phyloP scores from a whole-genome alignment of 2,329 filamentous ascomycete genomes.

The Fusarium gaditjirri region DNA sequence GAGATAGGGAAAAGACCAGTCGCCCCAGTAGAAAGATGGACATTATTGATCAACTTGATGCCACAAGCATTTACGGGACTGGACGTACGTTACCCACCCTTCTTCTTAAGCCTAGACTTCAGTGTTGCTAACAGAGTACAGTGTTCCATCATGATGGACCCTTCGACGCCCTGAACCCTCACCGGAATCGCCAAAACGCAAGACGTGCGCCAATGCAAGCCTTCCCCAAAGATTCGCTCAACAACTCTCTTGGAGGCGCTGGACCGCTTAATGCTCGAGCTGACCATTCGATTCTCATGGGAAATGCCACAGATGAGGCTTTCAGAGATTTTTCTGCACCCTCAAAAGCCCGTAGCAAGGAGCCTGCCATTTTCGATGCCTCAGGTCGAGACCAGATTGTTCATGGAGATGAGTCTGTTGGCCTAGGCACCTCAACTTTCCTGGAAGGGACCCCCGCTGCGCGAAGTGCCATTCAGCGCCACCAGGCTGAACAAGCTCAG shows the following conservation, averaged over 20 bases:
- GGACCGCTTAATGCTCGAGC: slow-evolving; percentile 85
- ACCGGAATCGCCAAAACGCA: slow-evolving; percentile 87
- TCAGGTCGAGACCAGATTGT: slow-evolving; percentile 74
- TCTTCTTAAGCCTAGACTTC: not conserved
- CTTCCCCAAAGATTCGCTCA: slow-evolving; percentile 90
- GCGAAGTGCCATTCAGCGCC: slow-evolving; percentile 78
- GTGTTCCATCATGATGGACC: slow-evolving; percentile 98
- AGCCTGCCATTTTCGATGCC: slow-evolving; percentile 73
- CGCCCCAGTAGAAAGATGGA: slow-evolving; percentile 71
- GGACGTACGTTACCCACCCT: slow-evolving; percentile 77
- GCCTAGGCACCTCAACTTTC: slow-evolving; percentile 94
- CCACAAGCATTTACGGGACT: slow-evolving; percentile 93
- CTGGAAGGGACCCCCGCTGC: slow-evolving; percentile 92
- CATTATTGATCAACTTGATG: slow-evolving; percentile 95
- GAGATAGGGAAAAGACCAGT: slow-evolving; percentile 62
- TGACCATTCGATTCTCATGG: slow-evolving; percentile 90
- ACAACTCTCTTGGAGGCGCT: slow-evolving; percentile 89
- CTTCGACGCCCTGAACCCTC: slow-evolving; percentile 95
- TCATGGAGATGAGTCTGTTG: slow-evolving; percentile 84
- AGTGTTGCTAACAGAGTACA: slow-evolving; percentile 51
- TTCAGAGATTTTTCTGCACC: slow-evolving; percentile 78
- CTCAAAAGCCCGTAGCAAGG: slow-evolving; percentile 50
- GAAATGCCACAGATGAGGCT: slow-evolving; percentile 80
- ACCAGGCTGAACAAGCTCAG: slow-evolving; percentile 74
- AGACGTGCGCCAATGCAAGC: slow-evolving; percentile 93